Conservation (phyloP, 176 grass and related monocot genomes). For the Coix lacrymajobi region DNA sequence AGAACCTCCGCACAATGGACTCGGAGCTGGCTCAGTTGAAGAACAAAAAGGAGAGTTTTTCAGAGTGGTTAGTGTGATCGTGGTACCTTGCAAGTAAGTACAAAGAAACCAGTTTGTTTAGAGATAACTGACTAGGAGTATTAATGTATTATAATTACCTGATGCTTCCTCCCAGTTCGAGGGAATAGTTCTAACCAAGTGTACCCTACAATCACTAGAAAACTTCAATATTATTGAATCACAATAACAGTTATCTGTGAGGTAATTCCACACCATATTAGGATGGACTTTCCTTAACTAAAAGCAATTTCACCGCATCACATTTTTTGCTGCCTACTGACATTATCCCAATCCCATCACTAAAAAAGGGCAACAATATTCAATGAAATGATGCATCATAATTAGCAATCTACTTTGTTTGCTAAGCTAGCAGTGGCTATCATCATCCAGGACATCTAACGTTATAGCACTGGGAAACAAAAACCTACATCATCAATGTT, state of each 20-base stretch:
- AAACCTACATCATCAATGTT: not conserved
- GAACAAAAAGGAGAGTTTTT: slow-evolving; percentile 18
- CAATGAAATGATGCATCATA: not conserved
- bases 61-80: not conserved
- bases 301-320: not conserved
- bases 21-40: slow-evolving; percentile 48
- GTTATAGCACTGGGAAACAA: not conserved
- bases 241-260: not conserved
- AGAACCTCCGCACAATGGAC: slow-evolving; percentile 84
- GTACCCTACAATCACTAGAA: slow-evolving; percentile 45
- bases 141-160: slow-evolving; percentile 36
- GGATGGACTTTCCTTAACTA: not conserved
- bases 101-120: not conserved
- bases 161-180: slow-evolving; percentile 94
- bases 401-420: not conserved
- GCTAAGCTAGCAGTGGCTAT: not conserved
- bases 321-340: not conserved
- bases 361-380: not conserved
- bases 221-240: not conserved
- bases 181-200: slow-evolving; percentile 88
- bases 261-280: not conserved
- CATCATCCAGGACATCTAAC: not conserved
- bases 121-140: not conserved
- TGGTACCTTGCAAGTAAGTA: not conserved
- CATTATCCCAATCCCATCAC: not conserved